A percentile compares a stretch with the other conserved stretches of the same genome.
Evolutionary conservation across 352 stramenopile genomes (phyloP).

Genomic region (Globisporangium heterothallicum): DNA sequence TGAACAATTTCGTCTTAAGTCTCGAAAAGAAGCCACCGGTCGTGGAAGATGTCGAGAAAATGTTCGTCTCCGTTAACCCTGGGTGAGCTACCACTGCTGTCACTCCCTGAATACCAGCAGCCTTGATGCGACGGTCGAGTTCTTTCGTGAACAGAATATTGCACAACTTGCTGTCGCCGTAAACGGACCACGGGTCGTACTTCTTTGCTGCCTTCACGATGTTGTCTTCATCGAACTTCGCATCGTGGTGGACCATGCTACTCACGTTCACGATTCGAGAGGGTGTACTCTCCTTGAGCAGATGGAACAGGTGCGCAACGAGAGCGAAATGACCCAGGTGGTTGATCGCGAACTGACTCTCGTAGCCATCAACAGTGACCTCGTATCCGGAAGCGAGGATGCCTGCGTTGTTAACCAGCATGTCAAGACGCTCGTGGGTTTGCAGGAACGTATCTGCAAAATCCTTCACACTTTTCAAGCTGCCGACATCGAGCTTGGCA

Average conservation of each 20-base stretch:
- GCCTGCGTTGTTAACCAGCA: slow-evolving; percentile 31
- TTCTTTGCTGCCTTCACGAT: not conserved
- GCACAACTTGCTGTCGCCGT: slow-evolving; percentile 9
- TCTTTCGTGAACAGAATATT: slow-evolving; percentile 13
- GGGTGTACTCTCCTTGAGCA: slow-evolving; percentile 19
- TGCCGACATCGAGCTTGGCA: slow-evolving; percentile 1
- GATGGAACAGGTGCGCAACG: slow-evolving; percentile 16
- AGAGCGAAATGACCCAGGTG: slow-evolving; percentile 30
- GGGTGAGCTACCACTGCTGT: slow-evolving; percentile 1
- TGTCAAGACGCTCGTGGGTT: slow-evolving; percentile 13
- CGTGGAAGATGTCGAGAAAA: not conserved
- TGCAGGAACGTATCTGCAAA: slow-evolving; percentile 17
- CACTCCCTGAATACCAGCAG: not conserved
- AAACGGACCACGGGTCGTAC: not conserved
- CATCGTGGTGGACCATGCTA: slow-evolving; percentile 7
- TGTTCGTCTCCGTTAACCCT: slow-evolving; percentile 5
- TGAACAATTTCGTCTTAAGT: not conserved
- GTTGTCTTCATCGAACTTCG: slow-evolving; percentile 1
- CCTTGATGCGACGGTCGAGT: slow-evolving; percentile 2
- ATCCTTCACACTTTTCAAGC: not conserved
- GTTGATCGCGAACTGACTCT: slow-evolving; percentile 22
- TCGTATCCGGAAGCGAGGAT: slow-evolving; percentile 14
- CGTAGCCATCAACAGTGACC: slow-evolving; percentile 15
- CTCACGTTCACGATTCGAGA: slow-evolving; percentile 21
- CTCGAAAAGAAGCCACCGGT: not conserved